A percentile compares a stretch with the other conserved stretches of the same genome.
Conservation (phyloP, 495 filamentous ascomycete species). For the Xylaria cubensis region DNA sequence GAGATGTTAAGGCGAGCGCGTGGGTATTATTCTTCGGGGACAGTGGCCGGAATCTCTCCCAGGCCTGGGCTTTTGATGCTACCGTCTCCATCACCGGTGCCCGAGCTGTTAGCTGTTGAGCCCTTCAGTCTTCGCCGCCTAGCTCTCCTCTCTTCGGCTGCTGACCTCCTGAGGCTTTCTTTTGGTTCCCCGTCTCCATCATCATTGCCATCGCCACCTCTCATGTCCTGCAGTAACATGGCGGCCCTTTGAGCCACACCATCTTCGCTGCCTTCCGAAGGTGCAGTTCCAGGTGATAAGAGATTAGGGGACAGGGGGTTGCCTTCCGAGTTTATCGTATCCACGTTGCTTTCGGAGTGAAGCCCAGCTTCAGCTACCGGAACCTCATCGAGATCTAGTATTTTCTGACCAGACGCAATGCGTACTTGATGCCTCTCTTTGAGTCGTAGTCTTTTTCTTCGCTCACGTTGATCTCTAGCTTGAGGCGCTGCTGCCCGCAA, state of each 20-base stretch:
- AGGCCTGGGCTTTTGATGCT: constrained; percentile 30
- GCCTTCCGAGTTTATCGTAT: constrained; percentile 42
- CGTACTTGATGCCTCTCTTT: constrained; percentile 94
- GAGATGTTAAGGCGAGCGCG: neutral
- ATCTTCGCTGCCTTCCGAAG: constrained; percentile 65
- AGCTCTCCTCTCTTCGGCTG: constrained; percentile 41
- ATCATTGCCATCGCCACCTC: constrained; percentile 65
- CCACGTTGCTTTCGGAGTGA: constrained; percentile 29
- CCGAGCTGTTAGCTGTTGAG: constrained; percentile 28
- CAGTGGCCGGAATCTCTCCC: constrained; percentile 32
- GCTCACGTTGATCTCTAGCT: constrained; percentile 83
- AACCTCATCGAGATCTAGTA: constrained; percentile 70
- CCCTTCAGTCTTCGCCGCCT: constrained; percentile 42
- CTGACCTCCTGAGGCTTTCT: constrained; percentile 61
- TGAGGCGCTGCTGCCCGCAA: constrained; percentile 91
- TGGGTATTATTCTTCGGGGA: constrained; percentile 31
- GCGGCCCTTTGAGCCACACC: constrained; percentile 84
- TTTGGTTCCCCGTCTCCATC: constrained; percentile 64
- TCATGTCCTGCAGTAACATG: constrained; percentile 78
- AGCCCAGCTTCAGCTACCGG: constrained; percentile 52
- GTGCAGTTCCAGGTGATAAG: constrained; percentile 49
- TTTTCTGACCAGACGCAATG: constrained; percentile 83
- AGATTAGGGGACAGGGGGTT: constrained; percentile 46
- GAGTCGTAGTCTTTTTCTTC: constrained; percentile 82
- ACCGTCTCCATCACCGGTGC: constrained; percentile 32